These are phyloP conservation scores for Spathaspora gorwiae DNA, from an alignment of 805 yeast genomes.

Conservation along the genomic window DNA sequence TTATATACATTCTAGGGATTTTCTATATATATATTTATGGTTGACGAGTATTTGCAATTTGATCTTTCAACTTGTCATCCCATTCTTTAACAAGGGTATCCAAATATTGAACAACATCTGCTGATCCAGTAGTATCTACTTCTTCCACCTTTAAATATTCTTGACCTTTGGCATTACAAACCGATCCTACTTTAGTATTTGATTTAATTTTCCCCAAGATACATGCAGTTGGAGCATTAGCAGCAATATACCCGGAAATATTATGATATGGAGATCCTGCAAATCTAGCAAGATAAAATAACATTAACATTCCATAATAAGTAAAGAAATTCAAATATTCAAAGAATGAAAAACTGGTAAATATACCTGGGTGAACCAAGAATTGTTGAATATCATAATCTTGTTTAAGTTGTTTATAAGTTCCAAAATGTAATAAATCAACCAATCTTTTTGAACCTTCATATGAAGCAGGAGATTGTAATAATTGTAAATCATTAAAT, in stretches of 20 bases:
- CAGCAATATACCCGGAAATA: slow-evolving; percentile 83
- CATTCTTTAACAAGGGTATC: slow-evolving; percentile 57
- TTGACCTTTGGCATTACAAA: slow-evolving; percentile 57
- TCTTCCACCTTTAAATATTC: slow-evolving; percentile 56
- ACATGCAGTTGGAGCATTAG: slow-evolving; percentile 67
- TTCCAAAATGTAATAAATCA: slow-evolving; percentile 75
- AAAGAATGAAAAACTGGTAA: slow-evolving; percentile 76
- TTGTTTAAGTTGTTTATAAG: slow-evolving; percentile 47
- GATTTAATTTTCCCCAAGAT: slow-evolving; percentile 43
- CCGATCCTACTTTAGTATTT: slow-evolving; percentile 64
- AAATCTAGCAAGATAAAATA: slow-evolving; percentile 79
- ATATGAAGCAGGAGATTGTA: slow-evolving; percentile 63
- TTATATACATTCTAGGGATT: neutral
- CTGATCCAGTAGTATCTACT: slow-evolving; percentile 60
- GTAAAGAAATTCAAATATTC: slow-evolving; percentile 73
- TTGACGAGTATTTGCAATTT: slow-evolving; percentile 53
- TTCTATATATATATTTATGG: slow-evolving; percentile 9
- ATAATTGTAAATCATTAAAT: slow-evolving; percentile 67
- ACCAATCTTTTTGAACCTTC: slow-evolving; percentile 89
- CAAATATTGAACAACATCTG: slow-evolving; percentile 63
- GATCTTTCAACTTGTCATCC: slow-evolving; percentile 72
- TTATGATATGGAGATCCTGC: slow-evolving; percentile 87
- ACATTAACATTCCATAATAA: slow-evolving; percentile 76
- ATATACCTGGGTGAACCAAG: slow-evolving; percentile 90
- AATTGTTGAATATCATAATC: slow-evolving; percentile 62